Evolutionary conservation across 805 yeast genomes (phyloP).

Genomic region (Starmerella bombi): DNA sequence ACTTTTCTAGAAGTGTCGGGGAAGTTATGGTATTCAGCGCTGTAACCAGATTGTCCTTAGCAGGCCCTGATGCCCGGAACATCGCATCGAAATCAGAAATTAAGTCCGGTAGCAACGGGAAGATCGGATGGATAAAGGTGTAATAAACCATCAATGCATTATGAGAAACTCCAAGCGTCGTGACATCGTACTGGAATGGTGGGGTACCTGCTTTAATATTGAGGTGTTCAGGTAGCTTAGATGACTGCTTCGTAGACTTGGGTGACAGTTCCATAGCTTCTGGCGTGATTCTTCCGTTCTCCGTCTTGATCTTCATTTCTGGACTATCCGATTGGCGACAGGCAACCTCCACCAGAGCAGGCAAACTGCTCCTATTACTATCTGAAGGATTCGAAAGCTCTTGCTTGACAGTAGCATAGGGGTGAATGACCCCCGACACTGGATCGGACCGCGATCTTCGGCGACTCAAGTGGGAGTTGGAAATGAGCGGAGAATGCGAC

Average conservation of each 20-base stretch:
- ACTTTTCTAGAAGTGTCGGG: conserved; percentile 8
- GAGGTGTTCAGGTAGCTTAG: not conserved
- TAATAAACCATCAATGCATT: conserved; percentile 27
- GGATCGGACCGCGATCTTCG: not conserved
- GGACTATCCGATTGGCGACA: conserved; percentile 5
- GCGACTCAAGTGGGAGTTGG: too few species aligned
- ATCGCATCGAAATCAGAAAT: conserved; percentile 24
- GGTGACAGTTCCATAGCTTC: too few species aligned
- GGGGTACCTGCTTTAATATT: conserved; percentile 7
- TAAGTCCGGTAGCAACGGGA: conserved; percentile 30
- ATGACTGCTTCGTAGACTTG: not conserved
- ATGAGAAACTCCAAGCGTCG: conserved; percentile 10
- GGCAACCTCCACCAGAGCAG: conserved; percentile 16
- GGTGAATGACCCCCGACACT: not conserved
- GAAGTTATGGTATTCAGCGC: conserved; percentile 21
- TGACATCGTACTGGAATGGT: conserved; percentile 8
- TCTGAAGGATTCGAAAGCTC: too few species aligned
- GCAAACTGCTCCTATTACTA: too few species aligned
- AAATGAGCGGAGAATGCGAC: too few species aligned
- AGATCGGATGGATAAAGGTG: conserved; percentile 28
- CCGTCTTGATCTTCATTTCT: too few species aligned
- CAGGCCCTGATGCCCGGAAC: conserved; percentile 20
- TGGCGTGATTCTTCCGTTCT: too few species aligned
- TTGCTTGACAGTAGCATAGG: not conserved
- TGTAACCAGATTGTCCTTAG: conserved; percentile 20